Evolutionary conservation across 257 asterid genomes (phyloP), one percentile per base, ranked within the genome.

Genomic region (Catharanthus roseus): DNA sequence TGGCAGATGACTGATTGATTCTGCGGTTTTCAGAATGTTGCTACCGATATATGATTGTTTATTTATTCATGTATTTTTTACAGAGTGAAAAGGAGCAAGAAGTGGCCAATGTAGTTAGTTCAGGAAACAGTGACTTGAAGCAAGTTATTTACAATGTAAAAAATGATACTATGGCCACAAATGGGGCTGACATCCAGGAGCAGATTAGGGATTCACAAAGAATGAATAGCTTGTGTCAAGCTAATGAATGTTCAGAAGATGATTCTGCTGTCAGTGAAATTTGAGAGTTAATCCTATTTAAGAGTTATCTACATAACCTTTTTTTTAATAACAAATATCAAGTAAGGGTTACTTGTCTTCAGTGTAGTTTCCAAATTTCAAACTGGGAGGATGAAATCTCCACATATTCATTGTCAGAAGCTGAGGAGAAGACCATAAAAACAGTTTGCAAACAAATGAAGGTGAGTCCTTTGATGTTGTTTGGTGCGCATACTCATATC

Each of bases 261-360:
- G 93, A 90, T 67, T 88, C 95, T 75, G 84, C 86, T 74, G 98
- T 92, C 79, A 90, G 96, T 82, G 70, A 73, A 41, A 61, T 66
- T 74, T 76, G 39, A 57, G 33, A 73, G 56, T 55, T 69, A 16
- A 21, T n/a, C 53, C 56, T 57, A 29, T 19, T 64, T 45, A 71
- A 38, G 58, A 55, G 54, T 23, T 21, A 8, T n/a, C 12, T 65
- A 3, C n/a, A 10, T 65, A 39, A 10, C 34, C 29, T 16, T 16
- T 7, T 13, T 21, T 11, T 28, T 13, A 3, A 28, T 61, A 4
- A 33, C 66, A 4, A 36, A 49, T 19, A 39, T 55, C 45, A 41
- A 63, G 19, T 28, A 26, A 62, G 24, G 29, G 19, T 29, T 47
- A 0, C 38, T 24, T 77, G 28, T 69, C 78, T 72, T 58, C 89